Conservation (phyloP, 1,139 yeast genomes). For the Taphrina deformans region DNA sequence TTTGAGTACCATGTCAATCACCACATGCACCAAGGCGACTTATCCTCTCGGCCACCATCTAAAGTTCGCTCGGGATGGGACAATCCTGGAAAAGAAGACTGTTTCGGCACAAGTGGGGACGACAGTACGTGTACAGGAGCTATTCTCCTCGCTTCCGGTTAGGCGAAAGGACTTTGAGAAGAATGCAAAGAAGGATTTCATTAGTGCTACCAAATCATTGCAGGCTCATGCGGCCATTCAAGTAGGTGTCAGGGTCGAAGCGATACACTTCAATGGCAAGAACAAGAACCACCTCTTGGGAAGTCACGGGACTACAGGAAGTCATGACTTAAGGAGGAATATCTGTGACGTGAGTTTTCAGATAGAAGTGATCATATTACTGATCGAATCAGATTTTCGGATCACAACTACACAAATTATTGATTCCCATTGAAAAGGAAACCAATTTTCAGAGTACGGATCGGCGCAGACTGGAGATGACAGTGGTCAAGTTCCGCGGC, state of each 20-base stretch:
- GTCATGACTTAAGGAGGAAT: not conserved
- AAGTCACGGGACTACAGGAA: slow-evolving; percentile 20
- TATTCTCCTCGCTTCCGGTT: slow-evolving; percentile 67
- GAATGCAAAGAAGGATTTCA: slow-evolving; percentile 69
- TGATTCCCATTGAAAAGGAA: slow-evolving; percentile 5
- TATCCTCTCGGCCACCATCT: slow-evolving; percentile 63
- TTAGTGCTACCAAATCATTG: slow-evolving; percentile 60
- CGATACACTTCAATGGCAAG: slow-evolving; percentile 9
- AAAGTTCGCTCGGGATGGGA: slow-evolving; percentile 58
- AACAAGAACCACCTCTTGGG: slow-evolving; percentile 14
- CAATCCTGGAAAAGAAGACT: slow-evolving; percentile 17
- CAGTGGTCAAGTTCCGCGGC: slow-evolving; percentile 51
- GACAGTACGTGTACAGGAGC: slow-evolving; percentile 52
- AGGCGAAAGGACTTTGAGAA: slow-evolving; percentile 68
- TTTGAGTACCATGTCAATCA: slow-evolving; percentile 54
- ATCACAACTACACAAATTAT: not conserved
- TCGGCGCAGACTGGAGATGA: not conserved
- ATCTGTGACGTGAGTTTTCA: slow-evolving; percentile 6
- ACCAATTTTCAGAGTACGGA: not conserved
- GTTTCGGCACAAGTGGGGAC: slow-evolving; percentile 54
- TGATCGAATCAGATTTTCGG: slow-evolving; percentile 21
- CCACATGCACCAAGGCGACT: slow-evolving; percentile 55
- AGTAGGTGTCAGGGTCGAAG: slow-evolving; percentile 48
- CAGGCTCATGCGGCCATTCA: slow-evolving; percentile 69
- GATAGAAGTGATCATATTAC: not conserved